Percentiles rank a stretch among this genome's conserved stretches.
These are phyloP conservation scores for Zymoseptoria tritici DNA, from an alignment of 2,329 filamentous ascomycete species.

Conservation along the genomic window DNA sequence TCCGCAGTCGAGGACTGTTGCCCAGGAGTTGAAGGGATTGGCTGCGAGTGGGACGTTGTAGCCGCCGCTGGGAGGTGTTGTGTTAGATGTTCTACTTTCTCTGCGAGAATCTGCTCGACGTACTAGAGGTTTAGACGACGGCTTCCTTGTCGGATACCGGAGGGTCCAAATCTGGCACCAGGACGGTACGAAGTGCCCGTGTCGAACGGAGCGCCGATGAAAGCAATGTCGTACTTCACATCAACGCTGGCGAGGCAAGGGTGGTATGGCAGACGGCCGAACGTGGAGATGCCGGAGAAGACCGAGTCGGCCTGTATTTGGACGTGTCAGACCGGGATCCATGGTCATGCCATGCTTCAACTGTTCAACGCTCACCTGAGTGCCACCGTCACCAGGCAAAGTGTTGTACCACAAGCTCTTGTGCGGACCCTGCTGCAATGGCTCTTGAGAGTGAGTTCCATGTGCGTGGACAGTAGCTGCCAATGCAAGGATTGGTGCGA, in stretches of 20 bases:
- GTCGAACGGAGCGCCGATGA: slow-evolving; percentile 77
- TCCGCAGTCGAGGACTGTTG: slow-evolving; percentile 73
- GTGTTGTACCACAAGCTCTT: slow-evolving; percentile 75
- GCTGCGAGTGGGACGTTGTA: slow-evolving; percentile 76
- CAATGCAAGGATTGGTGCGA: slow-evolving; percentile 19
- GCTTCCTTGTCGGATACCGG: slow-evolving; percentile 67
- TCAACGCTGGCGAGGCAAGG: slow-evolving; percentile 65
- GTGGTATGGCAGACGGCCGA: slow-evolving; percentile 69
- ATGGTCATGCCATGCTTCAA: background rate
- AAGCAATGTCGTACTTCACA: slow-evolving; percentile 75
- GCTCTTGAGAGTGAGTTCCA: slow-evolving; percentile 51
- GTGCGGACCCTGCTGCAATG: slow-evolving; percentile 59
- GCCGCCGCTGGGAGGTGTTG: slow-evolving; percentile 56
- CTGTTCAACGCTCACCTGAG: slow-evolving; percentile 49
- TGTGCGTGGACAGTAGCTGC: slow-evolving; percentile 53
- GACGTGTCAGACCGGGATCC: background rate
- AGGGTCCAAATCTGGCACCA: slow-evolving; percentile 76
- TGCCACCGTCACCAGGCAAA: slow-evolving; percentile 75
- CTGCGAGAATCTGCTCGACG: slow-evolving; percentile 28
- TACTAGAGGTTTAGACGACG: slow-evolving; percentile 82
- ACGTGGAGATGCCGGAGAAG: slow-evolving; percentile 82
- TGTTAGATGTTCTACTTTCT: background rate
- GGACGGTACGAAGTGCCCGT: slow-evolving; percentile 80
- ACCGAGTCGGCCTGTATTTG: slow-evolving; percentile 68
- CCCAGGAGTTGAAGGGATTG: slow-evolving; percentile 76